Evolutionary conservation across 768 basidiomycete genomes (phyloP).

Genomic region (Podaxis carcinomalis): DNA sequence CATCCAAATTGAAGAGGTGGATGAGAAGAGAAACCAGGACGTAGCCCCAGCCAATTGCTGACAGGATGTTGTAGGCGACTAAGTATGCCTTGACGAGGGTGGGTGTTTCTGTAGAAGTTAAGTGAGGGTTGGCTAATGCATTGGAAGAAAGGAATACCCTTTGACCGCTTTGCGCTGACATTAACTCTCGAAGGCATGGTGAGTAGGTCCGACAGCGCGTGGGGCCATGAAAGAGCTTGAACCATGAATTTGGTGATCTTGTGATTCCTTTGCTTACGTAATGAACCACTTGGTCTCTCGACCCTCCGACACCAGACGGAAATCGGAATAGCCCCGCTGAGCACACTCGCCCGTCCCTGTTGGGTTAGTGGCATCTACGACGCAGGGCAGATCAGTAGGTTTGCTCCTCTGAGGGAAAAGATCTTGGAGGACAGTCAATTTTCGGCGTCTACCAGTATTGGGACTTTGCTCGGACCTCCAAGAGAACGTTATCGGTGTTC

Average conservation of each 20-base stretch:
- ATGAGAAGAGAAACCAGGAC: conserved; percentile 54
- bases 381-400: neutral
- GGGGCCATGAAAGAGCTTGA: neutral
- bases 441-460: neutral
- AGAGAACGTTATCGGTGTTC: neutral
- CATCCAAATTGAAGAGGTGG: conserved; percentile 45
- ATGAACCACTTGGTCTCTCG: neutral
- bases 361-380: neutral
- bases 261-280: neutral
- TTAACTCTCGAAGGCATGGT: neutral
- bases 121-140: no score
- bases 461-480: neutral
- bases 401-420: neutral
- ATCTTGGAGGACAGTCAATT: neutral
- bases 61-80: conserved; percentile 71
- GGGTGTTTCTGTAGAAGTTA: conserved; percentile 17
- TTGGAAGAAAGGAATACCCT: neutral
- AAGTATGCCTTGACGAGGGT: conserved; percentile 55
- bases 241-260: neutral
- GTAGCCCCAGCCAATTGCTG: conserved; percentile 70
- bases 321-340: neutral
- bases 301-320: neutral
- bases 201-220: neutral
- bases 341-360: neutral
- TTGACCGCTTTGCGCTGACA: neutral